These are phyloP conservation scores for Vitis rupestris DNA, from an alignment of 164 flowering plant species.

Conservation along the genomic window DNA sequence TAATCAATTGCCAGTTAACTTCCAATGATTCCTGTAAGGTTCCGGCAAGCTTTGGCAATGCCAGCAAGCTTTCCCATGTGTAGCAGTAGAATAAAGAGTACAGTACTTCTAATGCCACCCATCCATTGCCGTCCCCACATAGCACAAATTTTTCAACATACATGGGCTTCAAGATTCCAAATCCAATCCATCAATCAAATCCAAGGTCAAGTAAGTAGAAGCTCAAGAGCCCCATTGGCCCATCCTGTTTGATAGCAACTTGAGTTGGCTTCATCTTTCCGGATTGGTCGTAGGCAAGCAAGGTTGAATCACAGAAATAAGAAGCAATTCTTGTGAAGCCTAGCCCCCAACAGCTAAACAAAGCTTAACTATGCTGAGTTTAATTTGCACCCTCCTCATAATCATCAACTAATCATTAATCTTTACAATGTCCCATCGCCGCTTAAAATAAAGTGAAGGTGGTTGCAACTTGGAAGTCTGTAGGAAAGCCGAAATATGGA, in stretches of 20 bases:
- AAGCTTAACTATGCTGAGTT: neutral
- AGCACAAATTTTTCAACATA: slow-evolving; percentile 14
- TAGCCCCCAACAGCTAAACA: neutral
- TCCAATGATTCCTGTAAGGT: neutral
- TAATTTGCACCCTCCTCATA: neutral
- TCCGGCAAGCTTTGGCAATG: slow-evolving; percentile 1
- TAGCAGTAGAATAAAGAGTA: slow-evolving; percentile 9
- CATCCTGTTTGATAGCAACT: too few relatives aligned
- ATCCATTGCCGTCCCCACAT: slow-evolving; percentile 39
- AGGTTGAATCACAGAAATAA: too few relatives aligned
- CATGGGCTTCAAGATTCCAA: slow-evolving; percentile 20
- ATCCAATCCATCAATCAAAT: slow-evolving; percentile 31
- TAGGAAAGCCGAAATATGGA: slow-evolving; percentile 19
- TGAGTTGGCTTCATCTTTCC: too few relatives aligned
- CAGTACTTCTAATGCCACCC: slow-evolving; percentile 20
- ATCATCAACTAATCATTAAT: neutral
- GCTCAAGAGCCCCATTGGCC: neutral
- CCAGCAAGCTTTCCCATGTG: slow-evolving; percentile 12
- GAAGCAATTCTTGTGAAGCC: too few relatives aligned
- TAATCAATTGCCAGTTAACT: too few relatives aligned
- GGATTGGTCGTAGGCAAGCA: too few relatives aligned
- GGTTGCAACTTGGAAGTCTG: neutral
- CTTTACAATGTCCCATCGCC: neutral
- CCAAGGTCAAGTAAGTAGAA: slow-evolving; percentile 10
- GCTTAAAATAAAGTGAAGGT: neutral